Percentiles rank a stretch among this genome's conserved stretches.
Conservation (phyloP, 495 filamentous ascomycete genomes). For the Chlorociboria aeruginascens region DNA sequence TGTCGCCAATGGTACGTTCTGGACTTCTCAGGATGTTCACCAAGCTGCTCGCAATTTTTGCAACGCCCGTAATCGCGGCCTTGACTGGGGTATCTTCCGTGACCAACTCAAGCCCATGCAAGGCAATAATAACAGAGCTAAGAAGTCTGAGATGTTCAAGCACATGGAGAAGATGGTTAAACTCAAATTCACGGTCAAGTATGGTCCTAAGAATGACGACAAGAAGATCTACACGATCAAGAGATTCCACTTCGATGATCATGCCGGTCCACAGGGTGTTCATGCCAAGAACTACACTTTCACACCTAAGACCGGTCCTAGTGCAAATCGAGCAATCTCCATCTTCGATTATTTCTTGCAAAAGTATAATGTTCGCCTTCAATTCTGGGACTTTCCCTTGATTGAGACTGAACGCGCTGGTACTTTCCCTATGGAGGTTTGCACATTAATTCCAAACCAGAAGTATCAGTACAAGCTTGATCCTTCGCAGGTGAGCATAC, state of each 20-base stretch:
- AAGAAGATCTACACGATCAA: conserved; percentile 50
- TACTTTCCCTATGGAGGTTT: conserved; percentile 68
- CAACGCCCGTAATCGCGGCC: conserved; percentile 8
- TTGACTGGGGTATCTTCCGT: conserved; percentile 5
- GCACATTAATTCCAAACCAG: conserved; percentile 45
- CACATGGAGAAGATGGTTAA: conserved; percentile 45
- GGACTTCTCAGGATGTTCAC: conserved; percentile 28
- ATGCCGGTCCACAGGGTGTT: conserved; percentile 23
- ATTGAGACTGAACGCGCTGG: conserved; percentile 56
- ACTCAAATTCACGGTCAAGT: conserved; percentile 53
- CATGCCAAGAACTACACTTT: conserved; percentile 48
- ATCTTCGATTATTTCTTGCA: conserved; percentile 56
- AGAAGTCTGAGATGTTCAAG: conserved; percentile 29
- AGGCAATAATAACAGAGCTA: neutral
- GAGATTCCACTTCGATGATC: conserved; percentile 31
- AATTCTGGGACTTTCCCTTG: conserved; percentile 44
- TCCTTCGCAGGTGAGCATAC: conserved; percentile 31
- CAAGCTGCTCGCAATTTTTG: conserved; percentile 18
- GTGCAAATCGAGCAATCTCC: conserved; percentile 25
- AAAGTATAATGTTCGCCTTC: conserved; percentile 48
- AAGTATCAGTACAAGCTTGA: conserved; percentile 71
- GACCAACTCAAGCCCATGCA: conserved; percentile 16
- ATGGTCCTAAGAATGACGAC: conserved; percentile 35
- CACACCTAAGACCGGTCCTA: conserved; percentile 29
- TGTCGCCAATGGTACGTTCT: conserved; percentile 69